phyloP scores from a whole-genome alignment of 495 filamentous ascomycete genomes.

The Neurospora sp. region DNA sequence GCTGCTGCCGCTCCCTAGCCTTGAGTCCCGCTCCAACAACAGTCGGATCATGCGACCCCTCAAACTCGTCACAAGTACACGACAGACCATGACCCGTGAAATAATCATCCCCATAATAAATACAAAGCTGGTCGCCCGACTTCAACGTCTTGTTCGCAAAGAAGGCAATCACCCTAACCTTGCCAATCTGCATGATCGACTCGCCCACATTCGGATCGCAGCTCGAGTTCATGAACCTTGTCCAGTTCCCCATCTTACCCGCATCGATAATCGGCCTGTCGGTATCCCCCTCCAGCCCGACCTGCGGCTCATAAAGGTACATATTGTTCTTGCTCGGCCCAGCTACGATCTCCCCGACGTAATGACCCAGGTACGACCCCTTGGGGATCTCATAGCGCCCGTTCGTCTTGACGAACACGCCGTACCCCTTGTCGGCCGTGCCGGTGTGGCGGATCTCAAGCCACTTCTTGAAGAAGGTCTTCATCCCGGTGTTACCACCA shows the following conservation, averaged over 20 bases:
- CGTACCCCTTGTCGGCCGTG: not conserved
- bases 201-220: constrained; percentile 10
- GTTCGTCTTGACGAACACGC: not conserved
- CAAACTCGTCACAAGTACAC: not conserved
- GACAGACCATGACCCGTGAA: constrained; percentile 3
- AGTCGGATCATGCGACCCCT: not conserved
- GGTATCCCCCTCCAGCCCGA: not conserved
- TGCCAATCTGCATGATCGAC: not conserved
- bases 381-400: not conserved
- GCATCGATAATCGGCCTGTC: constrained; percentile 3
- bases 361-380: constrained; percentile 1
- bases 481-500: not conserved
- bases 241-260: constrained; percentile 14
- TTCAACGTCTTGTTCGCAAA: not conserved
- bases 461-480: not conserved
- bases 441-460: constrained; percentile 1
- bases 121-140: constrained; percentile 8
- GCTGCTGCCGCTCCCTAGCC: not conserved
- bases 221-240: constrained; percentile 16
- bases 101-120: constrained; percentile 13
- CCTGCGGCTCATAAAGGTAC: not conserved
- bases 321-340: not conserved
- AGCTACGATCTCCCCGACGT: constrained; percentile 2
- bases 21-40: not conserved
- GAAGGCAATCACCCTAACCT: constrained; percentile 8